Evolutionary conservation across 108 stramenopile species (phyloP), one percentile per base, ranked within the genome.

Genomic region (Licmophora abbreviata): DNA sequence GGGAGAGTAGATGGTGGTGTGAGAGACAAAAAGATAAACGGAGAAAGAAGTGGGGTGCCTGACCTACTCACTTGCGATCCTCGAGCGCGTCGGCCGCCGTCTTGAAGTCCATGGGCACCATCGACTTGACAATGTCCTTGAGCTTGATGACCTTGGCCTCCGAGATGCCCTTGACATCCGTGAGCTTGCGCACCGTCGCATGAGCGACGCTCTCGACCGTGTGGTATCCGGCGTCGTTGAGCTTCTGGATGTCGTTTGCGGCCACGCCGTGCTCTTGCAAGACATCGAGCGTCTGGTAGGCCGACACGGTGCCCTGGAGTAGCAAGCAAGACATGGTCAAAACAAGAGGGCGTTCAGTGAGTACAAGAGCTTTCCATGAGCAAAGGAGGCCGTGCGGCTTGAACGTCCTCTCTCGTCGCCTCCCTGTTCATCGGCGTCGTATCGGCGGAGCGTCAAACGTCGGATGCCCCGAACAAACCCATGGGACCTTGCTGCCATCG

Each of bases 71-170:
- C 80, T 93, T 85, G 33, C 92, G 73, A 67, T 91, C 88, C 66
- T 89, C 87, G 46, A 91, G 62, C 9, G 93, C 91, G 64, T 93
- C 90, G 11, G 90, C 86, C 3, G 95, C 95, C 33, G 99, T 97
- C 37, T 86, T 86, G 69, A 99, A 98, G 33, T 97, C 97, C 91
- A 97, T 94, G 7, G 93, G 85, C 1, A 98, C 93, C 51, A 99
- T 63, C 23, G 87, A 64, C 59, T 96, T 88, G 29, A 85, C 93
- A 35, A 92, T 74, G 4, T 97, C 96, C 63, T 97, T 95, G n/a
- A 99, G 64, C 59, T 98, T 99, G 29, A 69, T 33, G 3, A 93
- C 96, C 66, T 97, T 95, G 58, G 86, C 86, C 65, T 95, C 96
- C 18, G 84, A 87, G 40, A 97, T 92, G 14, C 95, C 97, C 48